Percentiles rank a stretch among this genome's conserved stretches.
These are phyloP conservation scores for Prinsepia uniflora DNA, from an alignment of 306 rosid genomes.

Conservation along the genomic window DNA sequence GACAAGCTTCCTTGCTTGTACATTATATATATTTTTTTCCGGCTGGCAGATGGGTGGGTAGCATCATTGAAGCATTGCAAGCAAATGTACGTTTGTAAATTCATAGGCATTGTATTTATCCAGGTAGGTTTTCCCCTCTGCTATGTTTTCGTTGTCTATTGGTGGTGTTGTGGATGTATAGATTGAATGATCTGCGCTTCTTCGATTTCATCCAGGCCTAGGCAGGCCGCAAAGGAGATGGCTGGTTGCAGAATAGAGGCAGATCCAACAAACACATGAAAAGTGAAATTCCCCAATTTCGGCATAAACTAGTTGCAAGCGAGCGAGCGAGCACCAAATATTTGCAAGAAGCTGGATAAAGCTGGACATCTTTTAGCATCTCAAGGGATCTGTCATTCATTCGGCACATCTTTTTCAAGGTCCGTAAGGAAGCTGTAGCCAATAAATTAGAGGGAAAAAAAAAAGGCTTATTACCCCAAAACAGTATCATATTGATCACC, in stretches of 20 bases:
- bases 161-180: not conserved
- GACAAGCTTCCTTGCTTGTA: not conserved
- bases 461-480: no score
- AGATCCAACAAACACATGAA: not conserved
- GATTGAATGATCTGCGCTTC: not conserved
- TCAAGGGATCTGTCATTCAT: not conserved
- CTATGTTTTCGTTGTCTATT: conserved; percentile 15
- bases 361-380: not conserved
- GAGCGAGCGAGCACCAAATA: not conserved
- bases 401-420: conserved; percentile 7
- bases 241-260: not conserved
- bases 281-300: conserved; percentile 1
- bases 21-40: not conserved
- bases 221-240: not conserved
- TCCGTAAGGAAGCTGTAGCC: conserved; percentile 1
- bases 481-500: no score
- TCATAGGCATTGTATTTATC: conserved; percentile 14
- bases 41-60: conserved; percentile 82
- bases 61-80: conserved; percentile 75
- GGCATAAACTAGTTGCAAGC: not conserved
- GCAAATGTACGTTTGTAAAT: conserved; percentile 29
- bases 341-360: conserved; percentile 2
- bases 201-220: conserved; percentile 9
- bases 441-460: no score
- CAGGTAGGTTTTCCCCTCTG: conserved; percentile 31